Evolutionary conservation across 495 filamentous ascomycete genomes (phyloP).

Genomic region (Penicillium bialowiezense): DNA sequence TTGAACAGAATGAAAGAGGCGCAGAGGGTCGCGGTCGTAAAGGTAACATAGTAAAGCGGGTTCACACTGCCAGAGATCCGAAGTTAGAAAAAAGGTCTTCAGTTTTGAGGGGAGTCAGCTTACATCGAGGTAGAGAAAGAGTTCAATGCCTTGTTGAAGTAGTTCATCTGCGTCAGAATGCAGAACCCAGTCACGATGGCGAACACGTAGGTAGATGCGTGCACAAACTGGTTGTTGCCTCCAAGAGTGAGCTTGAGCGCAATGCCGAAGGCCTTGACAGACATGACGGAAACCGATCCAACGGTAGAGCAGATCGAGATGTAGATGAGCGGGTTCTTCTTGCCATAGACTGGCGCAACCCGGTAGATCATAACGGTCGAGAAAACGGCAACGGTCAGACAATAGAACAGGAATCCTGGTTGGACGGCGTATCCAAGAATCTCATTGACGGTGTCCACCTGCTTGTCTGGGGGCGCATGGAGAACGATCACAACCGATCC

Average conservation of each 20-base stretch:
- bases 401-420: slow-evolving; percentile 91
- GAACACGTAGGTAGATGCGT: slow-evolving; percentile 95
- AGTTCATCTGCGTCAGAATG: slow-evolving; percentile 99
- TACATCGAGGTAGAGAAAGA: slow-evolving; percentile 97
- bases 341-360: slow-evolving; percentile 82
- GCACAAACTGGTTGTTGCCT: slow-evolving; percentile 90
- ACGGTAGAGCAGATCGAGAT: slow-evolving; percentile 97
- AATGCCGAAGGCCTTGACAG: slow-evolving; percentile 96
- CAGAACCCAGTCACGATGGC: slow-evolving; percentile 88
- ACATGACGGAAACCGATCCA: slow-evolving; percentile 96
- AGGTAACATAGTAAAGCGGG: slow-evolving; percentile 98
- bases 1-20: slow-evolving; percentile 97
- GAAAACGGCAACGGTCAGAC: slow-evolving; percentile 70
- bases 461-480: slow-evolving; percentile 91
- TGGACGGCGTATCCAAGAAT: slow-evolving; percentile 85
- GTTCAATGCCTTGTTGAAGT: slow-evolving; percentile 97
- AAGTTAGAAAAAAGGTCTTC: slow-evolving; percentile 20
- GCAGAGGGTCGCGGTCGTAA: slow-evolving; percentile 90
- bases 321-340: slow-evolving; percentile 91
- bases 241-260: slow-evolving; percentile 88
- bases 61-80: slow-evolving; percentile 68
- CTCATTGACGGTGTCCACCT: slow-evolving; percentile 81
- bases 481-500: slow-evolving; percentile 97
- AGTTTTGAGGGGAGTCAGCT: slow-evolving; percentile 23
- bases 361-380: slow-evolving; percentile 94